These are phyloP conservation scores for Pochonia chlamydosporia DNA, from an alignment of 2,329 filamentous ascomycete genomes.

Conservation along the genomic window DNA sequence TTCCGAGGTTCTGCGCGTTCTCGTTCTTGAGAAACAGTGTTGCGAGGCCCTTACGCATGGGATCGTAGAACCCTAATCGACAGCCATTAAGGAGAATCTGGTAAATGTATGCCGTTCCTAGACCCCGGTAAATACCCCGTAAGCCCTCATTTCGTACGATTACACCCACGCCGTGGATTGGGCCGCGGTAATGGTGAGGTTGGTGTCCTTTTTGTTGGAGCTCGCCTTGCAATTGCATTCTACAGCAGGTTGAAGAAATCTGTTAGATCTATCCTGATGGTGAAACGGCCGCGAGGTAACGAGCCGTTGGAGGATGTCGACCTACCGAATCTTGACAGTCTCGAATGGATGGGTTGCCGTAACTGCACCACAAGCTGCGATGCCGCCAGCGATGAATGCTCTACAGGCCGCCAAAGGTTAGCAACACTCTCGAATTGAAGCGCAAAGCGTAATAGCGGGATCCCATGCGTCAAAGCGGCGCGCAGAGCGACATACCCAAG, in stretches of 20 bases:
- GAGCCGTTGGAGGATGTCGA: conserved; percentile 11
- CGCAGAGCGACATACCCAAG: conserved; percentile 27
- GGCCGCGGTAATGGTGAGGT: conserved; percentile 82
- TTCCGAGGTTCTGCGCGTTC: conserved; percentile 72
- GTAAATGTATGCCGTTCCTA: conserved; percentile 92
- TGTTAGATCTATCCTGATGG: background rate
- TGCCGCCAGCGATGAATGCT: conserved; percentile 91
- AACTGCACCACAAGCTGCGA: conserved; percentile 94
- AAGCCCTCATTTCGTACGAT: conserved; percentile 89
- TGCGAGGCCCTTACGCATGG: conserved; percentile 70
- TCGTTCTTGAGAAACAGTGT: conserved; percentile 64
- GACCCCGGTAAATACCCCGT: conserved; percentile 77
- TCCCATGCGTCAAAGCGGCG: background rate
- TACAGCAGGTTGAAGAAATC: conserved; percentile 26
- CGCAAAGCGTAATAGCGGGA: too few species aligned
- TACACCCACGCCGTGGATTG: conserved; percentile 83
- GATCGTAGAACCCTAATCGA: conserved; percentile 95
- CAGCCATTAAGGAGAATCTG: conserved; percentile 96
- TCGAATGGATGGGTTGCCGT: conserved; percentile 98
- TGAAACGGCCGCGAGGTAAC: background rate
- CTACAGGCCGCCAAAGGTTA: conserved; percentile 30
- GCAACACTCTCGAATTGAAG: background rate
- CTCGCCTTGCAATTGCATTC: conserved; percentile 94
- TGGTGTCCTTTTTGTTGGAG: conserved; percentile 81
- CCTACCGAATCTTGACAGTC: conserved; percentile 94